phyloP scores from a whole-genome alignment of 495 filamentous ascomycete genomes.

The Penicillium samsonianum region DNA sequence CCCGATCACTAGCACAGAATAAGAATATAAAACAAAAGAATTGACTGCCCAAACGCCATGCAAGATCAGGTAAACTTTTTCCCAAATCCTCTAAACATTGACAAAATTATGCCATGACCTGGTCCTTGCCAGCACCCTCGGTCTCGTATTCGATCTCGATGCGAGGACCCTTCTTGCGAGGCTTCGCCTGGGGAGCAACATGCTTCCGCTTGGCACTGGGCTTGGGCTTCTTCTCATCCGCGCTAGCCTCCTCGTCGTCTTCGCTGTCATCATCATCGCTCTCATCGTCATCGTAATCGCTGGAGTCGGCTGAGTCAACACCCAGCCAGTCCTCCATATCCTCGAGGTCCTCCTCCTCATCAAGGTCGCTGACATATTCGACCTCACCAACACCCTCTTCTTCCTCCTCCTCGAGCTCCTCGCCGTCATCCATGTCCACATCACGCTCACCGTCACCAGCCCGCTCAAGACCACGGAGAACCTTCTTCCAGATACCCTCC shows the following conservation, averaged over 20 bases:
- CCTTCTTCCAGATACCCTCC: conserved; percentile 95
- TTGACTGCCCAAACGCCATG: conserved; percentile 43
- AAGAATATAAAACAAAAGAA: conserved; percentile 19
- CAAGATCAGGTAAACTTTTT: conserved; percentile 39
- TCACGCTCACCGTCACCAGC: conserved; percentile 82
- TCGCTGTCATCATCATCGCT: conserved; percentile 54
- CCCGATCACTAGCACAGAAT: conserved; percentile 33
- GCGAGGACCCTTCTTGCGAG: conserved; percentile 66
- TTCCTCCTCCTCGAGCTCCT: conserved; percentile 67
- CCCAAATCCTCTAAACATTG: conserved; percentile 16
- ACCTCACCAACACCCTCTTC: conserved; percentile 75
- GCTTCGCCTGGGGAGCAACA: conserved; percentile 55
- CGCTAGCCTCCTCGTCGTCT: conserved; percentile 31
- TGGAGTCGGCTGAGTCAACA: conserved; percentile 57
- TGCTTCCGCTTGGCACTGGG: conserved; percentile 70
- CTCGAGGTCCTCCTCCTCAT: conserved; percentile 65
- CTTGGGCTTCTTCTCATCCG: conserved; percentile 51
- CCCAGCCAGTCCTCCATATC: conserved; percentile 78
- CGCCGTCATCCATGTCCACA: conserved; percentile 87
- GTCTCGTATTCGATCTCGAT: conserved; percentile 74
- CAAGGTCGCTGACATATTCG: conserved; percentile 80
- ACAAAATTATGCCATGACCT: conserved; percentile 41
- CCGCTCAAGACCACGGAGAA: conserved; percentile 84
- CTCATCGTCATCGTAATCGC: conserved; percentile 53
- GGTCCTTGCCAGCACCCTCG: conserved; percentile 55